Percentiles rank a stretch among this genome's conserved stretches.
These are phyloP conservation scores for Geoglossum glabrum DNA, from an alignment of 495 filamentous ascomycete genomes.

Conservation along the genomic window DNA sequence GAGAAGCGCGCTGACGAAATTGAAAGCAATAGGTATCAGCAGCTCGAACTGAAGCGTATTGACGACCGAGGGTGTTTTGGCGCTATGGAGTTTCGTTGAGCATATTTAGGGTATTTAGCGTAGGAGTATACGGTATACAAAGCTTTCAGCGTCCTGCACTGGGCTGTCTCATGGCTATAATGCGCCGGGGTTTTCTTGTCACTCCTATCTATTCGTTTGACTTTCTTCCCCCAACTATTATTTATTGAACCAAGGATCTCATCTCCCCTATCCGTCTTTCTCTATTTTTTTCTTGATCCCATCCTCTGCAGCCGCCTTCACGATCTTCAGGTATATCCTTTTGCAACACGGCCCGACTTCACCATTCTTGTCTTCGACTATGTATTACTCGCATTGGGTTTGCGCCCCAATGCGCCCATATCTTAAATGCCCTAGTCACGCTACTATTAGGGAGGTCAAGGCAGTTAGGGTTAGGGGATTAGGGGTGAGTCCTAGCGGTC, in stretches of 20 bases:
- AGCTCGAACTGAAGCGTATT: constrained; percentile 77
- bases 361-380: neutral
- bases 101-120: neutral
- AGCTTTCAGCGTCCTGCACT: constrained; percentile 1
- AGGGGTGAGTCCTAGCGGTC: neutral
- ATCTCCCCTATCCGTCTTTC: neutral
- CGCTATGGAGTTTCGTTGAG: constrained; percentile 84
- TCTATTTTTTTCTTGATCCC: neutral
- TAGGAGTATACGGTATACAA: constrained; percentile 3
- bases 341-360: neutral
- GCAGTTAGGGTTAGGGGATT: neutral
- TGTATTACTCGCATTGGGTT: neutral
- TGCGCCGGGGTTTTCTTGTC: neutral
- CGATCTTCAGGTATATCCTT: neutral
- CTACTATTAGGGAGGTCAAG: neutral
- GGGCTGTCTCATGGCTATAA: neutral
- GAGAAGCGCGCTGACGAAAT: constrained; percentile 1
- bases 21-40: constrained; percentile 49
- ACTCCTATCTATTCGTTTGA: neutral
- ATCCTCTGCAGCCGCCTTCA: neutral
- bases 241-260: neutral
- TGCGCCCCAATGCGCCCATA: too few relatives aligned
- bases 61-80: constrained; percentile 66
- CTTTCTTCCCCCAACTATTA: neutral
- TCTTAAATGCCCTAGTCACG: neutral